Percentiles rank a stretch among this genome's conserved stretches.
Conservation (phyloP, 306 rosid species). For the Acacia melanoxylon region DNA sequence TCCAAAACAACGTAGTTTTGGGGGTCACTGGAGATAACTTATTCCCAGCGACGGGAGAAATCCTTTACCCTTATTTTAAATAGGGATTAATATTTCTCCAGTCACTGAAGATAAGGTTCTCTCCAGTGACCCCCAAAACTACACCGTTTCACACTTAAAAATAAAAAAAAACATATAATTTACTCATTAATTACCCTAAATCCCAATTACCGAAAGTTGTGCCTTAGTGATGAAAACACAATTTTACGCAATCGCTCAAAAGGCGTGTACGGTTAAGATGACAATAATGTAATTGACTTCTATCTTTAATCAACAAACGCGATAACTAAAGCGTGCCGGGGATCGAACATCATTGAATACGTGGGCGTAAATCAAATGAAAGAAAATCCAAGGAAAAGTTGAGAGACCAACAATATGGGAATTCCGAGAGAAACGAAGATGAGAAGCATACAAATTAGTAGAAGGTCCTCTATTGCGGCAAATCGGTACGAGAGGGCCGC, state of each 20-base stretch:
- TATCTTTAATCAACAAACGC: slow-evolving; percentile 19
- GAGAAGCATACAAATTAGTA: slow-evolving; percentile 58
- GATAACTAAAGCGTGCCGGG: slow-evolving; percentile 1
- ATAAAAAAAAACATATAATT: too few species aligned
- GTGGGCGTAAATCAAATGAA: background rate
- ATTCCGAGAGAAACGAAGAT: background rate
- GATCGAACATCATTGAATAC: background rate
- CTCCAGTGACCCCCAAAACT: too few species aligned
- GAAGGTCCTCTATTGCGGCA: slow-evolving; percentile 86
- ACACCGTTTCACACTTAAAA: too few species aligned
- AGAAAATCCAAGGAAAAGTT: background rate
- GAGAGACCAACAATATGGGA: background rate
- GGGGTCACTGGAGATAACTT: too few species aligned
- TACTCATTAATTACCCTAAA: too few species aligned
- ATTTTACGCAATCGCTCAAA: background rate
- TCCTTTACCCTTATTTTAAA: too few species aligned
- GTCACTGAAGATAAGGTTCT: too few species aligned
- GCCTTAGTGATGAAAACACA: background rate
- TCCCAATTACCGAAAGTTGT: too few species aligned
- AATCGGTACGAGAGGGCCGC: slow-evolving; percentile 70
- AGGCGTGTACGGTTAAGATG: background rate
- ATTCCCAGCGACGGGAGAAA: too few species aligned
- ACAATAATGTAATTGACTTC: background rate
- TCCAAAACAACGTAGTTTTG: too few species aligned
- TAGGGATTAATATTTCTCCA: too few species aligned